phyloP scores from a whole-genome alignment of 2,329 filamentous ascomycete genomes.

The Pestalotiopsis sp. region DNA sequence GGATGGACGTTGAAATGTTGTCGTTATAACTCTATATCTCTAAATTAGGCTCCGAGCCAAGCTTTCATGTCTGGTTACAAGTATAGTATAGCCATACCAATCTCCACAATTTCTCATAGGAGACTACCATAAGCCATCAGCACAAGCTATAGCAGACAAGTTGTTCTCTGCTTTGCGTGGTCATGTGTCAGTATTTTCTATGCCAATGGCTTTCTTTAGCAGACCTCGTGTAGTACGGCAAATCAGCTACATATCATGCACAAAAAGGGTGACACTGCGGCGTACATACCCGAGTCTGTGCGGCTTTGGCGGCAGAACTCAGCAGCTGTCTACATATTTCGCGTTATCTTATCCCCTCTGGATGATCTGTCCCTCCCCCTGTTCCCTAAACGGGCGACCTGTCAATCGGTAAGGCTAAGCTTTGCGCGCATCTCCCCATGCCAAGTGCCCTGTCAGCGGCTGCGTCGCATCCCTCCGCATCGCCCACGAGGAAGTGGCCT shows the following conservation, averaged over 20 bases:
- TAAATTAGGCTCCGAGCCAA: constrained; percentile 1
- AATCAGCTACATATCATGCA: not conserved
- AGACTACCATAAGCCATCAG: not conserved
- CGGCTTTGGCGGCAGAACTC: not conserved
- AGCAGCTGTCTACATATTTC: not conserved
- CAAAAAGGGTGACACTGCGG: not conserved
- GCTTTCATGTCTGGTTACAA: not conserved
- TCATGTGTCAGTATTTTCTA: not conserved
- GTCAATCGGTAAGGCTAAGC: not conserved
- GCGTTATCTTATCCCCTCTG: not conserved
- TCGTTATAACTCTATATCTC: not conserved
- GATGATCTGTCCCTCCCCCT: not conserved
- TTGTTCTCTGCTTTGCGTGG: not conserved
- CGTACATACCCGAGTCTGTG: not conserved
- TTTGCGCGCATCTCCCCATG: not conserved
- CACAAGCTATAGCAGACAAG: not conserved
- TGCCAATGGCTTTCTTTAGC: not conserved
- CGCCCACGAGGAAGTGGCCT: constrained; percentile 16
- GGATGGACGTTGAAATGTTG: not conserved
- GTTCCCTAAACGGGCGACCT: not conserved
- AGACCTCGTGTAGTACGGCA: not conserved
- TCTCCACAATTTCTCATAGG: not conserved
- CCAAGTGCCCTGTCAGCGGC: not conserved
- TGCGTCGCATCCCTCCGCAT: constrained; percentile 2
- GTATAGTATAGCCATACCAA: not conserved